Percentiles rank a stretch among this genome's conserved stretches.
Conservation (phyloP, 257 asterid species). For the Petrea volubilis region DNA sequence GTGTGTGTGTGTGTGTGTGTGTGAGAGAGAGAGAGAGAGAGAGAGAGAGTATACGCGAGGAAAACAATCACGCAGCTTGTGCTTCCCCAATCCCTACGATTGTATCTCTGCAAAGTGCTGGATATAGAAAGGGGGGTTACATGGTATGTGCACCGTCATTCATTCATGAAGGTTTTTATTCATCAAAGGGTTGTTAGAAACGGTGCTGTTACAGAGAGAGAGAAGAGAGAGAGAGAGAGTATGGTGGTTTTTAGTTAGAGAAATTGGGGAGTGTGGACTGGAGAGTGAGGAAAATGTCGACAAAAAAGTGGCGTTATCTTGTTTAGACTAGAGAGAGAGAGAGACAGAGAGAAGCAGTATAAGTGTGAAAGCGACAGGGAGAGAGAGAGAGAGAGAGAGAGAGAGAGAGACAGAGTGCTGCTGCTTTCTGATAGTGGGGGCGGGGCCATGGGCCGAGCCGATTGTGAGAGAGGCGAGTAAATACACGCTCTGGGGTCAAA, state of each 20-base stretch:
- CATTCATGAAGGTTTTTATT: background rate
- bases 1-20: too few relatives aligned
- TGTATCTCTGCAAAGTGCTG: background rate
- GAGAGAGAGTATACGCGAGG: too few relatives aligned
- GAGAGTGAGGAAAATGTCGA: constrained; percentile 20
- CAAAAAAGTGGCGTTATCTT: constrained; percentile 31
- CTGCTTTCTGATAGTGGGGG: constrained; percentile 18
- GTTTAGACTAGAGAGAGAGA: constrained; percentile 19
- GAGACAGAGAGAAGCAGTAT: constrained; percentile 4
- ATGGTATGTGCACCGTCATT: constrained; percentile 19
- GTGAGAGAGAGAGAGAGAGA: too few relatives aligned
- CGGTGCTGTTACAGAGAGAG: constrained; percentile 16
- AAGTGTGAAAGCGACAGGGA: constrained; percentile 27
- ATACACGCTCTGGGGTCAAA: constrained; percentile 15
- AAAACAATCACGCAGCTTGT: background rate
- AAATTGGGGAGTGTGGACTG: constrained; percentile 12
- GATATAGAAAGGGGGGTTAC: constrained; percentile 5
- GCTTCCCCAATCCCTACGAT: background rate
- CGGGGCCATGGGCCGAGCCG: background rate
- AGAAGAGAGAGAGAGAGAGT: background rate
- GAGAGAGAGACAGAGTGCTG: constrained; percentile 17
- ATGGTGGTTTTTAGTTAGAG: constrained; percentile 24
- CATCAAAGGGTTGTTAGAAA: background rate
- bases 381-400: constrained; percentile 13
- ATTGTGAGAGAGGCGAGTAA: constrained; percentile 6